phyloP scores from a whole-genome alignment of 352 stramenopile genomes.

The Phytophthora cajani region DNA sequence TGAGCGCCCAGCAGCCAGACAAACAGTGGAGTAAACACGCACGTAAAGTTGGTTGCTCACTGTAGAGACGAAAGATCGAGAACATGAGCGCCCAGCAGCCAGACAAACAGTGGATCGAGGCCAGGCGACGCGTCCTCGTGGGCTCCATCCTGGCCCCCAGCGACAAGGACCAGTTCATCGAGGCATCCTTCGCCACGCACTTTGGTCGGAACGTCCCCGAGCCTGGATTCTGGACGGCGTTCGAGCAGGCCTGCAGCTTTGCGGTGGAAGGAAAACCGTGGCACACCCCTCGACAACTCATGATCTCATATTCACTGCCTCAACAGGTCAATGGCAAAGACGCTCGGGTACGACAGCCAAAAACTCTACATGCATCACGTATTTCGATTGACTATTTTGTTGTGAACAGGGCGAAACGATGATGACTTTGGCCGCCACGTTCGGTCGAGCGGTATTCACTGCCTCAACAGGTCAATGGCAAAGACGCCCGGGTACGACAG shows the following conservation, averaged over 20 bases:
- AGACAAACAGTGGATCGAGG: conserved; percentile 43
- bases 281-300: conserved; percentile 49
- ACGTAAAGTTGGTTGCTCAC: not conserved
- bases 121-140: conserved; percentile 46
- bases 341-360: conserved; percentile 30
- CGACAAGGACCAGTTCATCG: conserved; percentile 53
- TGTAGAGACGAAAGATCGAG: conserved; percentile 4
- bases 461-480: conserved; percentile 70
- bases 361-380: not conserved
- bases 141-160: conserved; percentile 44
- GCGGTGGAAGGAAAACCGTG: conserved; percentile 40
- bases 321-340: conserved; percentile 75
- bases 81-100: conserved; percentile 8
- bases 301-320: conserved; percentile 67
- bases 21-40: conserved; percentile 13
- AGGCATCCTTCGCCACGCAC: conserved; percentile 57
- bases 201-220: conserved; percentile 51
- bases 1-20: conserved; percentile 18
- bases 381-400: not conserved
- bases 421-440: conserved; percentile 65
- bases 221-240: conserved; percentile 56
- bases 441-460: conserved; percentile 54
- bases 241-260: conserved; percentile 60
- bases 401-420: conserved; percentile 69
- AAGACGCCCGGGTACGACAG: conserved; percentile 48